Conservation (phyloP, 306 rosid species). For the Begonia peltatifolia region DNA sequence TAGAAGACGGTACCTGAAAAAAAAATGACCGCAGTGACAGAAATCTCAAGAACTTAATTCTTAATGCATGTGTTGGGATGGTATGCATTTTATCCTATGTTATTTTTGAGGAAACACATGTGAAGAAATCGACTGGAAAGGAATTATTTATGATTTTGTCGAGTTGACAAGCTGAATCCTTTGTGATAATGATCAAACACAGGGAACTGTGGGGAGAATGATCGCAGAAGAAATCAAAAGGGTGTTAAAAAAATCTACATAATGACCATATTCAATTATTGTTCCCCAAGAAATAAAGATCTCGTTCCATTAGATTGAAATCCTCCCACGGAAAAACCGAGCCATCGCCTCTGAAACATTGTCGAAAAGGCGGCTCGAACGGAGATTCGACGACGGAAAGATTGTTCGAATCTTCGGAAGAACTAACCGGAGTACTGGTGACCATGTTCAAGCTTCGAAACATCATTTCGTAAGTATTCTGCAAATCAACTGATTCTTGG, state of each 20-base stretch:
- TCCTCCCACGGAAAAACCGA: background rate
- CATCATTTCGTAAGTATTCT: constrained; percentile 24
- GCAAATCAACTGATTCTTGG: constrained; percentile 24
- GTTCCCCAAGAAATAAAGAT: background rate
- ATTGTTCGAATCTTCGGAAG: background rate
- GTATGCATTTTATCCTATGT: too few species aligned
- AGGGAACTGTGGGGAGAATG: too few species aligned
- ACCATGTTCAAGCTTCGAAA: constrained; percentile 32
- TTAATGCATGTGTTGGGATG: too few species aligned
- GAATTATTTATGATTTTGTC: too few species aligned
- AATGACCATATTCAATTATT: background rate
- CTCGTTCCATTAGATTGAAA: background rate
- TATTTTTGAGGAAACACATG: too few species aligned
- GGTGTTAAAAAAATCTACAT: background rate
- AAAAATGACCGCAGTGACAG: too few species aligned
- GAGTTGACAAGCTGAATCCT: too few species aligned
- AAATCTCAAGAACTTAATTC: too few species aligned
- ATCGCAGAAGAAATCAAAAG: too few species aligned
- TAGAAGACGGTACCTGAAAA: too few species aligned
- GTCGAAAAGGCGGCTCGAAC: background rate
- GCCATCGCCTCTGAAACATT: background rate
- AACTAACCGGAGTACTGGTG: background rate
- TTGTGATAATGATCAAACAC: too few species aligned
- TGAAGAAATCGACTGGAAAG: too few species aligned
- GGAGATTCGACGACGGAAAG: background rate